A percentile compares a stretch with the other conserved stretches of the same genome.
phyloP scores from a whole-genome alignment of 176 grass and related monocot species.

The bread wheat (Triticum aestivum) region DNA sequence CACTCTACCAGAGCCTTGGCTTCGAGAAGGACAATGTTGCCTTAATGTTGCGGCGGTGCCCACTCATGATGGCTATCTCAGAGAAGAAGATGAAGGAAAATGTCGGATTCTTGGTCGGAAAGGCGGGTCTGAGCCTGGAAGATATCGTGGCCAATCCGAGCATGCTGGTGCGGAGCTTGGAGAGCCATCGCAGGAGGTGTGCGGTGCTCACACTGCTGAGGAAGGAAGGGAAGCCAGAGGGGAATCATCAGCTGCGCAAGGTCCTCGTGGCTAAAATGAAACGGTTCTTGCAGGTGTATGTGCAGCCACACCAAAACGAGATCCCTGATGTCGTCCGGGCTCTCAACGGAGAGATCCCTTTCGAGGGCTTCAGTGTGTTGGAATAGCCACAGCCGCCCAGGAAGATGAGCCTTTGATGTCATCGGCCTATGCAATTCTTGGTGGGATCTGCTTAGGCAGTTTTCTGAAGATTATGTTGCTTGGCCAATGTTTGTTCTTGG shows the following conservation, averaged over 20 bases:
- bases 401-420: constrained; percentile 16
- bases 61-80: not conserved
- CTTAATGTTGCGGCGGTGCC: constrained; percentile 2
- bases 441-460: not conserved
- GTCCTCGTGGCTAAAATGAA: not conserved
- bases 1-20: constrained; percentile 17
- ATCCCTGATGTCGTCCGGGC: constrained; percentile 9
- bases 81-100: constrained; percentile 14
- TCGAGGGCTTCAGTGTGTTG: constrained; percentile 14
- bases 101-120: not conserved
- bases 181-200: not conserved
- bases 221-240: constrained; percentile 11
- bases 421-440: not conserved
- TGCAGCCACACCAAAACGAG: not conserved
- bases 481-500: not conserved
- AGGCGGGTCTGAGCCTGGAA: constrained; percentile 16
- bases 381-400: not conserved
- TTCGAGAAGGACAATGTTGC: constrained; percentile 5
- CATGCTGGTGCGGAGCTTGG: not conserved
- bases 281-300: not conserved
- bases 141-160: not conserved
- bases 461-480: not conserved
- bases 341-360: constrained; percentile 31
- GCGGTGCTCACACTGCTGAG: constrained; percentile 30
- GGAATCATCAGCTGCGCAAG: not conserved